Evolutionary conservation across 768 basidiomycete species (phyloP).

Genomic region (Mycena polygramma): DNA sequence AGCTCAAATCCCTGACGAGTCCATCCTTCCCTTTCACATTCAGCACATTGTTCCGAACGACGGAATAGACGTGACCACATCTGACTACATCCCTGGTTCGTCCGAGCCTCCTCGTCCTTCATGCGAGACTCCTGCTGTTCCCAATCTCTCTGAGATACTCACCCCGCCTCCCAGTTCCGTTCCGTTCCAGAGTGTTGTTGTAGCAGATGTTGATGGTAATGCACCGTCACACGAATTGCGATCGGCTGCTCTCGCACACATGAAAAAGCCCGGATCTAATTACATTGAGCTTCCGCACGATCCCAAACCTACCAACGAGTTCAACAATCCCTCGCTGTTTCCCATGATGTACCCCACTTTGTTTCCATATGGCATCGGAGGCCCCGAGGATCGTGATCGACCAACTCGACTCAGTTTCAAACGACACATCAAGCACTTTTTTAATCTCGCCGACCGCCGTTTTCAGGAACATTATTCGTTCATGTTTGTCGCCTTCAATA

Average conservation of each 20-base stretch:
- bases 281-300: conserved; percentile 2
- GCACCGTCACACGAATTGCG: neutral
- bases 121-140: too few relatives aligned
- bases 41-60: neutral
- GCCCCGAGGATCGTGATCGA: neutral
- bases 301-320: conserved; percentile 9
- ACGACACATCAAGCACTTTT: conserved; percentile 2
- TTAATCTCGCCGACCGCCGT: neutral
- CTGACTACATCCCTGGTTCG: neutral
- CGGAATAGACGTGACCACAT: neutral
- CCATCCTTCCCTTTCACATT: neutral
- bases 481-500: conserved; percentile 4
- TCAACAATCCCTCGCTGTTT: neutral
- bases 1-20: neutral
- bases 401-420: neutral
- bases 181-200: neutral
- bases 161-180: neutral
- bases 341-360: conserved; percentile 9
- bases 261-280: neutral
- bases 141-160: neutral
- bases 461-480: conserved; percentile 16
- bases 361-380: conserved; percentile 9
- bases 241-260: neutral
- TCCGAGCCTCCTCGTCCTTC: neutral
- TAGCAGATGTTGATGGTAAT: neutral